A percentile compares a stretch with the other conserved stretches of the same genome.
These are phyloP conservation scores for Boehmeria nivea DNA, from an alignment of 306 rosid genomes.

Conservation along the genomic window DNA sequence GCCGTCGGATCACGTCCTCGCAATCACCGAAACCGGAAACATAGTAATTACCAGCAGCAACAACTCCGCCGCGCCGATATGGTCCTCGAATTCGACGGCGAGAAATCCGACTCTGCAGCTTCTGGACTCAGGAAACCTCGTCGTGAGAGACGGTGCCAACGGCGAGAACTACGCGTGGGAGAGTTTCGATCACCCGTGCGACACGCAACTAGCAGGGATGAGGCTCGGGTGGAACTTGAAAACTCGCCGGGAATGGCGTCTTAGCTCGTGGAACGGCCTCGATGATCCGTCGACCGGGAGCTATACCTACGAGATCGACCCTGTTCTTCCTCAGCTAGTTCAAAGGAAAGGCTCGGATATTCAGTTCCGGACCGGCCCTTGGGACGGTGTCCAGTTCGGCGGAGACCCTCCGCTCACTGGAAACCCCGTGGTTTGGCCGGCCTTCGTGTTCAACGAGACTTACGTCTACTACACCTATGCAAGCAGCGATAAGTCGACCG, in stretches of 20 bases:
- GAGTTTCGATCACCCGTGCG: conserved; percentile 16
- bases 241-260: conserved; percentile 9
- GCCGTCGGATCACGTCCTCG: not conserved
- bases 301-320: conserved; percentile 20
- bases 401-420: not conserved
- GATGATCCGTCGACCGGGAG: conserved; percentile 29
- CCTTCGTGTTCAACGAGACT: conserved; percentile 12
- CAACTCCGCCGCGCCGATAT: not conserved
- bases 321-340: conserved; percentile 17
- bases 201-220: conserved; percentile 16
- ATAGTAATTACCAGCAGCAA: conserved; percentile 1
- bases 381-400: conserved; percentile 10
- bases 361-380: not conserved
- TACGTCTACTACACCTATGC: conserved; percentile 6
- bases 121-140: conserved; percentile 7
- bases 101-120: conserved; percentile 6
- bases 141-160: not conserved
- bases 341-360: not conserved
- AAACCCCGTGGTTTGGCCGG: conserved; percentile 10
- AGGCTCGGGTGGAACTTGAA: conserved; percentile 14
- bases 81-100: conserved; percentile 2
- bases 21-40: conserved; percentile 9
- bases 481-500: not conserved
- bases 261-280: conserved; percentile 29
- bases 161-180: conserved; percentile 9